Conservation (phyloP, 306 rosid species). For the Trifolium fragiferum region DNA sequence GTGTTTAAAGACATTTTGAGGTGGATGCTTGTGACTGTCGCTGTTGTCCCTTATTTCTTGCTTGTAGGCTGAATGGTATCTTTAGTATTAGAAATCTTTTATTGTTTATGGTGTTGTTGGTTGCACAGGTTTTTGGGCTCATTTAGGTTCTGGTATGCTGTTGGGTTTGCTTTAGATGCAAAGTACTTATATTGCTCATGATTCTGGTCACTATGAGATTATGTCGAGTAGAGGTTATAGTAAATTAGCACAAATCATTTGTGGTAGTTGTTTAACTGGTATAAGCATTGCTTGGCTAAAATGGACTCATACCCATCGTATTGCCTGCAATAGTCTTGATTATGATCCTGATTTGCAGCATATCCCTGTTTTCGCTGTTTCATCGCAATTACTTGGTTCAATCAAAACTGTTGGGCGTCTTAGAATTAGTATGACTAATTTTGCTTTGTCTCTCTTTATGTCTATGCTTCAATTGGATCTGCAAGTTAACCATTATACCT, state of each 20-base stretch:
- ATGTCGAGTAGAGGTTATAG: slow-evolving; percentile 43
- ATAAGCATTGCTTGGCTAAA: too few relatives aligned
- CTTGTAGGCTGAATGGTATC: too few relatives aligned
- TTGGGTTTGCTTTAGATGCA: slow-evolving; percentile 86
- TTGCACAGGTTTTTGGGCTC: slow-evolving; percentile 60
- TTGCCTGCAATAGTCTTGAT: background rate
- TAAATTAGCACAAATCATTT: background rate
- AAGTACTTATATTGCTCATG: slow-evolving; percentile 83
- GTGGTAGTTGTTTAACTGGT: background rate
- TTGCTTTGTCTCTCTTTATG: too few relatives aligned
- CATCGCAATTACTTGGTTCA: too few relatives aligned
- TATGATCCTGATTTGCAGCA: background rate
- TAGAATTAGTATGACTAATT: too few relatives aligned
- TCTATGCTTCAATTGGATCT: too few relatives aligned
- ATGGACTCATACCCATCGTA: background rate
- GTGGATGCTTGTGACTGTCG: too few relatives aligned
- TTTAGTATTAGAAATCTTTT: too few relatives aligned
- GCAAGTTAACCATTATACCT: too few relatives aligned
- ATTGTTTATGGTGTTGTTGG: slow-evolving; percentile 54
- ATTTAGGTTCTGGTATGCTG: slow-evolving; percentile 64
- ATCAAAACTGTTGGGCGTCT: too few relatives aligned
- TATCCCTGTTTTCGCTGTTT: background rate
- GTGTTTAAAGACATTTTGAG: too few relatives aligned
- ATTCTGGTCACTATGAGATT: slow-evolving; percentile 81
- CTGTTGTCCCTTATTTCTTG: too few relatives aligned